Evolutionary conservation across 805 yeast genomes (phyloP), one percentile per base, ranked within the genome.

Genomic region (Candida ulmi): DNA sequence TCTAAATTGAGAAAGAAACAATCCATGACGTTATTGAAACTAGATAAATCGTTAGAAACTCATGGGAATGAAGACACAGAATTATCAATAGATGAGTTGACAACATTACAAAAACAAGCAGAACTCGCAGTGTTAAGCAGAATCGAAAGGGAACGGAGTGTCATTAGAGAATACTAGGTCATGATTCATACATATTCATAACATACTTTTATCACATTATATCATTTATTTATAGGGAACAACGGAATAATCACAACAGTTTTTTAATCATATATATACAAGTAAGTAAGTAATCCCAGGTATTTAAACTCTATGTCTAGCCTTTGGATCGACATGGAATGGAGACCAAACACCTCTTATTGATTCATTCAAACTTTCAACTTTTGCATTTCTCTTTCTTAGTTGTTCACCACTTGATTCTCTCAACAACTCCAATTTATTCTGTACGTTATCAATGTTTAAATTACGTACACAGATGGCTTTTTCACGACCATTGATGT

Each of bases 321-420:
- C 66, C 29, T 62, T 58, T 46, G 75, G 71, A 40, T 72, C 76
- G 37, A 75, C 82, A 57, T 90, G 96, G 69, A 91, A 71, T 42
- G 99, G 99, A 34, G 97, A 88, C 99, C 99, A 93, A 36, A 93
- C 73, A 55, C 99, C 99, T 72, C 99, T 83, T 15, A 91, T 88
- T 41, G 95, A 80, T 39, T 74, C 76, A 59, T 91, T 93, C 45
- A 74, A 63, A 31, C 95, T 82, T 61, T 79, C 75, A 27, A 93
- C 98, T 42, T 87, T 83, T 57, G 85, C 80, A 61, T 83, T 83
- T 51, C 72, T 66, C 54, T 78, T 80, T 48, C 66, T 61, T 38
- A 82, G 57, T 41, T 66, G 66, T 25, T 66, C 71, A 37, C 97
- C 97, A 35, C 84, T 74, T 21, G 88, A 68, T 57, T 81, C 83